Percentiles rank a stretch among this genome's conserved stretches.
These are phyloP conservation scores for Santalum album DNA, from an alignment of 164 flowering plant species.

Conservation along the genomic window DNA sequence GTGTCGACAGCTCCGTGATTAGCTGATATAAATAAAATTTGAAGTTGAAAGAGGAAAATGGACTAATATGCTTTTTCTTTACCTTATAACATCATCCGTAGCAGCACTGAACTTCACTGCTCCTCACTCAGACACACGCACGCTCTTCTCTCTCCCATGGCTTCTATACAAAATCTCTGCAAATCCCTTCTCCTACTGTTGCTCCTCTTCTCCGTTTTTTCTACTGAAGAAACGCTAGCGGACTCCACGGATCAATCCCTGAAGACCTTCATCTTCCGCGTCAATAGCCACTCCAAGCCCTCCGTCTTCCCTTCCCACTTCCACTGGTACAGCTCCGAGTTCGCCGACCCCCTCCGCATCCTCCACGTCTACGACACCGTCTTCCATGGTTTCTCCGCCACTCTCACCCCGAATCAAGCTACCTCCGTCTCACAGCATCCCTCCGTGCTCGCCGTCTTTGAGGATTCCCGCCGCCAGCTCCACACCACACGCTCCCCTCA, in stretches of 20 bases:
- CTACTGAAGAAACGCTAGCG: background rate
- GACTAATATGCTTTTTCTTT: too few species aligned
- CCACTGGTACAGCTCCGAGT: constrained; percentile 84
- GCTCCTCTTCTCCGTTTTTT: constrained; percentile 7
- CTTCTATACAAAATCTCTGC: background rate
- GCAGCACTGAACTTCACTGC: too few species aligned
- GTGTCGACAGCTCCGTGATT: too few species aligned
- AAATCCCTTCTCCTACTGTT: constrained; percentile 2
- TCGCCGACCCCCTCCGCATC: constrained; percentile 39
- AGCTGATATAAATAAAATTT: too few species aligned
- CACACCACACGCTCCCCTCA: constrained; percentile 99
- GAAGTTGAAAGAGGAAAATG: too few species aligned
- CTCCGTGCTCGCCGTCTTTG: constrained; percentile 59
- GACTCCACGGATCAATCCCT: constrained; percentile 4
- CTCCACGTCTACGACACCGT: constrained; percentile 78
- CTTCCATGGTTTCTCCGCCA: constrained; percentile 90
- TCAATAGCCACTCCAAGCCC: constrained; percentile 59
- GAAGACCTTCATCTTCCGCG: constrained; percentile 66
- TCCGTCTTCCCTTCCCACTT: constrained; percentile 72
- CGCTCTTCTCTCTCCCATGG: constrained; percentile 9
- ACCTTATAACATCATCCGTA: too few species aligned
- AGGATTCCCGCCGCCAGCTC: constrained; percentile 63
- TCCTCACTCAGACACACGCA: too few species aligned
- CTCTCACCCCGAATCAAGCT: constrained; percentile 38
- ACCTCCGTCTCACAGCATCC: constrained; percentile 35